Evolutionary conservation across 768 basidiomycete genomes (phyloP).

Genomic region (Auriscalpium orientale): DNA sequence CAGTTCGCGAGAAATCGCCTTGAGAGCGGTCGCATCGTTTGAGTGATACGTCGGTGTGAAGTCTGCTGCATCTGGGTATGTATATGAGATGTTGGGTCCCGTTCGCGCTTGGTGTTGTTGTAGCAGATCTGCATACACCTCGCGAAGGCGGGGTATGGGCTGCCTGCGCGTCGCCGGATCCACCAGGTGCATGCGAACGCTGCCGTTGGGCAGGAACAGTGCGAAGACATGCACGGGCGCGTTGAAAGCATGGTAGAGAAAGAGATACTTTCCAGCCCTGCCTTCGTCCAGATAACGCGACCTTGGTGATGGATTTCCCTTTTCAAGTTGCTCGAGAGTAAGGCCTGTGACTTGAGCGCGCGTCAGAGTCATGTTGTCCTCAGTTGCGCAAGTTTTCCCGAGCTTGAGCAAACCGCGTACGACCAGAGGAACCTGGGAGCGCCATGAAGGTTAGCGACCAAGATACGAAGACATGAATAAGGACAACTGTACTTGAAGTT

Average conservation of each 20-base stretch:
- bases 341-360: constrained; percentile 77
- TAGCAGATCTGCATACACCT: constrained; percentile 59
- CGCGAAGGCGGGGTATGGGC: constrained; percentile 67
- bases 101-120: constrained; percentile 39
- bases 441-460: background rate
- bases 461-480: background rate
- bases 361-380: constrained; percentile 66
- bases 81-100: constrained; percentile 40
- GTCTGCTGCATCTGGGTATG: constrained; percentile 56
- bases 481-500: constrained; percentile 62
- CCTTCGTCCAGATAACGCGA: constrained; percentile 72
- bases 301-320: constrained; percentile 46
- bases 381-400: constrained; percentile 73
- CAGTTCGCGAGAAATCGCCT: constrained; percentile 83
- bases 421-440: constrained; percentile 65
- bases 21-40: constrained; percentile 72
- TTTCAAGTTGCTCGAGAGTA: constrained; percentile 75
- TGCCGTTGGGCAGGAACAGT: constrained; percentile 68
- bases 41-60: constrained; percentile 71
- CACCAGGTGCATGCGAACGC: constrained; percentile 77
- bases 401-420: constrained; percentile 76
- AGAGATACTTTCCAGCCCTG: constrained; percentile 63
- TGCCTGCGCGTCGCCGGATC: constrained; percentile 87
- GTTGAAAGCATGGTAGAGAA: constrained; percentile 81
- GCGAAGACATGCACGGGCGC: constrained; percentile 81